Base-by-base conservation (phyloP, 768 basidiomycete species). In the Gloeophyllum trabeum region DNA sequence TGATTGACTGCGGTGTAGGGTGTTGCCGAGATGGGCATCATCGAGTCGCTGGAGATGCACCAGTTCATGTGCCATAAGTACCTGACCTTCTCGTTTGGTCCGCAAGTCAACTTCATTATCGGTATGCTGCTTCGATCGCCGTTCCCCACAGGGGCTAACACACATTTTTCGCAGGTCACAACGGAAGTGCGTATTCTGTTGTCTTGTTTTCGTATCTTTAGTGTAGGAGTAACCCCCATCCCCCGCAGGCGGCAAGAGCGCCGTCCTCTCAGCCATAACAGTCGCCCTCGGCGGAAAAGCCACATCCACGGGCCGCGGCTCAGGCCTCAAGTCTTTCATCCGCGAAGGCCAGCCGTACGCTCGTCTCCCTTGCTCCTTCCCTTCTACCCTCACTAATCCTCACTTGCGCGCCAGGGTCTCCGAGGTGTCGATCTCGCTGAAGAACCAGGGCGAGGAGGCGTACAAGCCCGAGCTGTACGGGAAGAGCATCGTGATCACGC, bases 61-160 rank as follows among this genome's bases (percentile, higher is more conserved):
- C 82, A 97, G 55, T 98, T 98, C 63, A 94, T 98, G 92, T 96
- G 92, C 60, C 93, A 98, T 63, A 73, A 79, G 57, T 80, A 71
- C 60, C 68, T 92, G 35, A 79, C 71, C 1, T 88, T 96, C 61
- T 71, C 73, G 2, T 90, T 98, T 48, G 90, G 91, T 0, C 82
- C 86, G 6, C 89, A 93, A 59, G 87, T 99, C 55, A 99, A 98
- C 62, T 98, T 98, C 55, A 87, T 99, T 51, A 94, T 94, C 28
- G 91, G 90, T 81, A 51, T 30, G 73, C 2, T 38, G 43, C 18
- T 20, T 37, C 22, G 7, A 34, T 35, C 35, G 28, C 23, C 14
- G 24, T 22, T 24, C 41, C 28, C 38, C 2, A 26, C n/a, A 36
- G n/a, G 4, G 41, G 18, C 43, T 45, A 12, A 44, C 23, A 45